Evolutionary conservation across 1,139 yeast species (phyloP).

Genomic region (Magnusiomyces suaveolens): DNA sequence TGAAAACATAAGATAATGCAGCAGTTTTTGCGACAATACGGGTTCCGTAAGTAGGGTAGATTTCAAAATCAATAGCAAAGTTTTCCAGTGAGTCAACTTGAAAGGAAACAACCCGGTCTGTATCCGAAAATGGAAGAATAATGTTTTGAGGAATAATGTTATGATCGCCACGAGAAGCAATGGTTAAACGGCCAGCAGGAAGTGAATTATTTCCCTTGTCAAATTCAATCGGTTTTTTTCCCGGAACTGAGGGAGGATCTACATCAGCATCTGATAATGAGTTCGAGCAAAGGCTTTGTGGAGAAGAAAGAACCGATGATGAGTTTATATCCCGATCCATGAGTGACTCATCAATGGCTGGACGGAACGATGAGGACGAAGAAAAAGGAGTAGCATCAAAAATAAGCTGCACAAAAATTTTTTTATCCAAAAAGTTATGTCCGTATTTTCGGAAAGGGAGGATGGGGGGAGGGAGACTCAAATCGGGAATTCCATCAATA

Average conservation of each 20-base stretch:
- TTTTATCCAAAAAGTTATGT: conserved; percentile 86
- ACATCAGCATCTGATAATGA: neutral
- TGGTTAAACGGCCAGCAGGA: conserved; percentile 53
- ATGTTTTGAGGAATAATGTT: conserved; percentile 77
- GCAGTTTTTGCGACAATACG: conserved; percentile 83
- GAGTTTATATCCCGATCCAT: neutral
- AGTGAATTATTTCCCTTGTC: conserved; percentile 31
- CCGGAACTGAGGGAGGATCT: neutral
- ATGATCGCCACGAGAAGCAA: conserved; percentile 49
- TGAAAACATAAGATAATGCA: conserved; percentile 51
- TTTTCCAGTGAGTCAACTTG: conserved; percentile 75
- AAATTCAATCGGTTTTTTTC: conserved; percentile 28
- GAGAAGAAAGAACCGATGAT: neutral
- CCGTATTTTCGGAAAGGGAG: conserved; percentile 89
- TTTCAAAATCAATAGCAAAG: conserved; percentile 78
- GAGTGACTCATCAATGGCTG: neutral
- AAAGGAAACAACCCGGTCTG: conserved; percentile 65
- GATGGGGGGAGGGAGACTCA: conserved; percentile 90
- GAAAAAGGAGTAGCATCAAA: conserved; percentile 43
- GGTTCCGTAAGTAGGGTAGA: conserved; percentile 92
- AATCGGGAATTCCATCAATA: conserved; percentile 74
- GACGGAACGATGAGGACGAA: neutral
- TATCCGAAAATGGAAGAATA: conserved; percentile 66
- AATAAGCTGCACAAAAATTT: conserved; percentile 68
- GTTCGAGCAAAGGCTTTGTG: neutral